These are phyloP conservation scores for Hyaloperonospora arabidopsidis DNA, from an alignment of 352 stramenopile species.

Conservation along the genomic window DNA sequence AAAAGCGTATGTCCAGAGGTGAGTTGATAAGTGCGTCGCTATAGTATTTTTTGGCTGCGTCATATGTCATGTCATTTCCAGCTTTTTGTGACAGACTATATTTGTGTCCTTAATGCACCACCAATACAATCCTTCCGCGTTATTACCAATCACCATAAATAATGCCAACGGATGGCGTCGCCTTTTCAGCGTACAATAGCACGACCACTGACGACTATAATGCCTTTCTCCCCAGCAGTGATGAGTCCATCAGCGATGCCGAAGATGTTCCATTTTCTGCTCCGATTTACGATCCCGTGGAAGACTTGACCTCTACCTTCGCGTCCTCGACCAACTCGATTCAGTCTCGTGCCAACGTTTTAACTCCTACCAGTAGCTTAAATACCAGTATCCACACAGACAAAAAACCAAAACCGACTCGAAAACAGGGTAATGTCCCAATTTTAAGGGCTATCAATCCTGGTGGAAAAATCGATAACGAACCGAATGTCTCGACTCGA, in stretches of 20 bases:
- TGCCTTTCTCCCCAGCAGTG: constrained; percentile 50
- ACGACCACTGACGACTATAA: constrained; percentile 57
- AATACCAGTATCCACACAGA: constrained; percentile 2
- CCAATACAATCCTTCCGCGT: too few species aligned
- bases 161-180: constrained; percentile 8
- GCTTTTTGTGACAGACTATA: too few species aligned
- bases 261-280: constrained; percentile 15
- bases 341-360: constrained; percentile 10
- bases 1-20: too few species aligned
- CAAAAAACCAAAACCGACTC: background rate
- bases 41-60: too few species aligned
- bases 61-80: too few species aligned
- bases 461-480: constrained; percentile 14
- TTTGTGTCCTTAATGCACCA: too few species aligned
- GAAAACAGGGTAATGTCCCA: constrained; percentile 4
- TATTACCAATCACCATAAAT: background rate
- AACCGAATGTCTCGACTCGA: constrained; percentile 33
- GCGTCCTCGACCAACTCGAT: constrained; percentile 21
- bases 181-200: constrained; percentile 22
- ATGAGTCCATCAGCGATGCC: constrained; percentile 38
- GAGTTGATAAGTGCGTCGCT: too few species aligned
- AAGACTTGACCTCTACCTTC: constrained; percentile 26
- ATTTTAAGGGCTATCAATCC: constrained; percentile 17
- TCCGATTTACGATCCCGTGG: constrained; percentile 14
- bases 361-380: constrained; percentile 27